Evolutionary conservation across 306 rosid genomes (phyloP), one percentile per base, ranked within the genome.

Genomic region (Carpinus fangiana): DNA sequence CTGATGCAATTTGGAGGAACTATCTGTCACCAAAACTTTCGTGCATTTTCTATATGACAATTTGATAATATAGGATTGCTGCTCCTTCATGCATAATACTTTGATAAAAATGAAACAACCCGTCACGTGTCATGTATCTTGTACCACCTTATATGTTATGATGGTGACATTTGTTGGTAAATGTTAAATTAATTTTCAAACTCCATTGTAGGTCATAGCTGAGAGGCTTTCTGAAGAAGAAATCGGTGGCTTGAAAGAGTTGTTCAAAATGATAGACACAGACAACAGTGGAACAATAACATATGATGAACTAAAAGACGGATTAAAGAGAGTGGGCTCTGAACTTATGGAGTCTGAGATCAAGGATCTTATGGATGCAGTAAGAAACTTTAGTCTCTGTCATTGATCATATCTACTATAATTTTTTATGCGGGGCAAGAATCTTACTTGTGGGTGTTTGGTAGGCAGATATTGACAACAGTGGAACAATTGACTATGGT

Each of bases 331-430:
- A 62, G 86, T 89, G 70, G 90, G 92, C 75, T 84, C 92, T 69
- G 89, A 89, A 48, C 92, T 86, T 18, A 84, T 84, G 88, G 92
- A 89, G 84, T 84, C 92, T 57, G 92, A 89, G 77, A 86, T 89
- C 80, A 80, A 82, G 79, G 92, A 84, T 86, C 90, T 89, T 28
- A 89, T 89, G 92, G 84, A 84, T 16, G 92, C 92, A 72, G 92
- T 89, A 86, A 82, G 90, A 72, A 69, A 57, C 46, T 46, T 36
- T 46, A 51, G 56, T 34, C 2, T 0, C 52, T 16, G 38, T 54
- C 26, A 26, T 43, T 12, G 20, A 8, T 52, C 41, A 31, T 31
- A 36, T 77, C 74, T 52, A 64, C 52, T 71, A 10, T 68, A 1
- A 12, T 70, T 43, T 12, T 72, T 53, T 72, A 46, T 7, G 6